Evolutionary conservation across 2,329 filamentous ascomycete species (phyloP), one percentile per base, ranked within the genome.

Genomic region (Verticillium nubilum): DNA sequence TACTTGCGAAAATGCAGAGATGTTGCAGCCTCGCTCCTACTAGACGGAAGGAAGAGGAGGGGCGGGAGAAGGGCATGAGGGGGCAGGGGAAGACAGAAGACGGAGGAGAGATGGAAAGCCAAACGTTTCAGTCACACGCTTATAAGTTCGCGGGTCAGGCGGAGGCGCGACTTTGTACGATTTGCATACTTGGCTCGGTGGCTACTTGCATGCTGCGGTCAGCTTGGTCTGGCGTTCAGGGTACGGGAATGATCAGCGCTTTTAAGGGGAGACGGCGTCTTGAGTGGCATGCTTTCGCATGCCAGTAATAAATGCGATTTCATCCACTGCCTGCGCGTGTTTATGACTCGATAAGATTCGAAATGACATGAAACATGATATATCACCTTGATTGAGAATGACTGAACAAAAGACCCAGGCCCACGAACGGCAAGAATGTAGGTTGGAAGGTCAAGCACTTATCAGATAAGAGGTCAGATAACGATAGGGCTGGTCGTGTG

Each of bases 1-100:
- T 69, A 87, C 85, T 31, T 92, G 89, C 73, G 83, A 86, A 62
- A 80, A 81, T 67, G 68, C 74, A 25, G 75, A 78, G 52, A 29
- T 29, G 52, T 17, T 53, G 15, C 52, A 53, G 52, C 52, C 52
- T 28, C 52, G 52, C 27, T 27, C 52, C 52, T 53, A 53, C 19
- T 47, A 47, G 10, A 23, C n/a, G 42, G 10, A 25, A 25, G 17
- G 19, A 4, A 23, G n/a, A 9, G 7, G 12, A 17, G 19, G 42
- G 4, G 15, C n/a, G 12, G n/a, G 33, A 17, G 33, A 5, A 37
- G 5, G 12, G n/a, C n/a, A n/a, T n/a, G n/a, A n/a, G n/a, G n/a
- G n/a, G n/a, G n/a, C n/a, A n/a, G n/a, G n/a, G 29, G 13, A 10
- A 31, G 9, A 13, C 29, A 31, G 29, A 13, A 31, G 29, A 31